phyloP scores from a whole-genome alignment of 2,329 filamentous ascomycete genomes.

The Teratosphaeria pseudoeucalypti region DNA sequence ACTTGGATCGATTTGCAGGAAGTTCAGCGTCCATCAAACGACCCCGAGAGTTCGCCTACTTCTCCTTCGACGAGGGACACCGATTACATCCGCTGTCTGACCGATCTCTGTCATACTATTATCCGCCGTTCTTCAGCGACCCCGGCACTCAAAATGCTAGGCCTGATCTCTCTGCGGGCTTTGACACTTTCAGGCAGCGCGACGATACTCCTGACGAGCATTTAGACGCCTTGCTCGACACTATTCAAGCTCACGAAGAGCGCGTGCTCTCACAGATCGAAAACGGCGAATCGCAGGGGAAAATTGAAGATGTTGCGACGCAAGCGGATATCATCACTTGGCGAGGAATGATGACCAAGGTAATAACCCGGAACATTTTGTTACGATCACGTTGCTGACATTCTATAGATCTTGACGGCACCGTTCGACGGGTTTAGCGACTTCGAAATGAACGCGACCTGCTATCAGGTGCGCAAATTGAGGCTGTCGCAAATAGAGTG shows the following conservation, averaged over 20 bases:
- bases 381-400: constrained; percentile 2
- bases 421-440: constrained; percentile 75
- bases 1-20: constrained; percentile 58
- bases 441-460: constrained; percentile 95
- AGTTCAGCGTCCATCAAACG: constrained; percentile 61
- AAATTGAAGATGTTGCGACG: constrained; percentile 3
- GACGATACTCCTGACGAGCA: constrained; percentile 78
- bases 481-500: not conserved
- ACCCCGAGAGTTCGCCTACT: constrained; percentile 79
- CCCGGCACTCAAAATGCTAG: constrained; percentile 18
- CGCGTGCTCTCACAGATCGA: constrained; percentile 51
- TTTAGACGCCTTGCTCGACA: constrained; percentile 68
- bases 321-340: constrained; percentile 80
- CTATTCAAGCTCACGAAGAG: constrained; percentile 64
- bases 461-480: constrained; percentile 59
- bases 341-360: constrained; percentile 98
- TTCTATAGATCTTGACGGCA: constrained; percentile 65
- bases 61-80: constrained; percentile 85
- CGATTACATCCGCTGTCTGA: constrained; percentile 59
- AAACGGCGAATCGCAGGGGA: not conserved
- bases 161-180: constrained; percentile 68
- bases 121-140: constrained; percentile 45
- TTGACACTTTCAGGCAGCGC: constrained; percentile 64
- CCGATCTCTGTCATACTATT: constrained; percentile 78
- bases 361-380: constrained; percentile 27